Evolutionary conservation across 129 eudicot species (phyloP).

Genomic region (Helianthus annuus): HanXRQr2.0-SUNRISE NC_035439.2:125292717-125293216

Average conservation of each 20-base stretch:
- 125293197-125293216: slow-evolving; percentile 92
- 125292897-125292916: too few species aligned
- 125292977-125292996: neutral
- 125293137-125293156: slow-evolving; percentile 97
- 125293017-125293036: slow-evolving; percentile 53
- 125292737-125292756: too few species aligned
- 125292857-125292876: too few species aligned
- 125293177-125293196: slow-evolving; percentile 98
- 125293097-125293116: slow-evolving; percentile 72
- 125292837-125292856: too few species aligned
- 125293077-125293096: slow-evolving; percentile 89
- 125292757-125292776: too few species aligned
- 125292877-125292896: too few species aligned
- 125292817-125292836: too few species aligned
- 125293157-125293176: slow-evolving; percentile 91
- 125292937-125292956: neutral
- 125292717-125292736: too few species aligned
- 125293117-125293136: slow-evolving; percentile 76
- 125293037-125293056: slow-evolving; percentile 91
- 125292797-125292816: too few species aligned
- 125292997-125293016: slow-evolving; percentile 48
- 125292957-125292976: neutral
- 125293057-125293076: slow-evolving; percentile 85
- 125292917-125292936: too few species aligned
- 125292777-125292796: too few species aligned